phyloP scores from a whole-genome alignment of 805 yeast genomes.

The Debaryomyces hansenii region DNA sequence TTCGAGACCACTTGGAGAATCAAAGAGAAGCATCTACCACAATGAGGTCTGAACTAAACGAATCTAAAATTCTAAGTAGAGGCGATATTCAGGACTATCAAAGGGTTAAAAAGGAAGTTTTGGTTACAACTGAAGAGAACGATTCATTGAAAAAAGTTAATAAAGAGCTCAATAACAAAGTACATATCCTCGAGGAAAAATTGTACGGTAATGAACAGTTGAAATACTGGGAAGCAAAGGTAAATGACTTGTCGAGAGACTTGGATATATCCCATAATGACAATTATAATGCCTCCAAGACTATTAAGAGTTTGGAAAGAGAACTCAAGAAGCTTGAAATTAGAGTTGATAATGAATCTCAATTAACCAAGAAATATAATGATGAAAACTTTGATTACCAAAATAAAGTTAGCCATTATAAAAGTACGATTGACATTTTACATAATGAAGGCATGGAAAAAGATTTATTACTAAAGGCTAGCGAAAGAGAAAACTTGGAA shows the following conservation, averaged over 20 bases:
- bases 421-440: slow-evolving; percentile 38
- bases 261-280: slow-evolving; percentile 47
- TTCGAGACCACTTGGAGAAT: slow-evolving; percentile 34
- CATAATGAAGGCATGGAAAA: slow-evolving; percentile 40
- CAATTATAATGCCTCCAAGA: slow-evolving; percentile 54
- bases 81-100: slow-evolving; percentile 36
- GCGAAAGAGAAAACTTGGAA: slow-evolving; percentile 57
- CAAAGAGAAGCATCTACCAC: slow-evolving; percentile 34
- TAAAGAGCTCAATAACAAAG: slow-evolving; percentile 46
- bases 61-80: slow-evolving; percentile 25
- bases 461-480: slow-evolving; percentile 44
- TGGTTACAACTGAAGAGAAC: slow-evolving; percentile 65
- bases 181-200: slow-evolving; percentile 47
- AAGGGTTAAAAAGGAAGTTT: slow-evolving; percentile 46
- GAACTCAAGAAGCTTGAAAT: slow-evolving; percentile 53
- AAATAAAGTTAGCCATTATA: slow-evolving; percentile 44
- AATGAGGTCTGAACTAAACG: slow-evolving; percentile 33
- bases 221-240: slow-evolving; percentile 60
- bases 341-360: slow-evolving; percentile 51
- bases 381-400: slow-evolving; percentile 61
- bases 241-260: slow-evolving; percentile 51
- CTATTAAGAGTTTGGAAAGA: slow-evolving; percentile 50
- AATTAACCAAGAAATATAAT: slow-evolving; percentile 51
- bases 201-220: slow-evolving; percentile 52
- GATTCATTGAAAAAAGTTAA: slow-evolving; percentile 60